A percentile compares a stretch with the other conserved stretches of the same genome.
phyloP scores from a whole-genome alignment of 106 monocot genomes.

The Allium cepa region DNA sequence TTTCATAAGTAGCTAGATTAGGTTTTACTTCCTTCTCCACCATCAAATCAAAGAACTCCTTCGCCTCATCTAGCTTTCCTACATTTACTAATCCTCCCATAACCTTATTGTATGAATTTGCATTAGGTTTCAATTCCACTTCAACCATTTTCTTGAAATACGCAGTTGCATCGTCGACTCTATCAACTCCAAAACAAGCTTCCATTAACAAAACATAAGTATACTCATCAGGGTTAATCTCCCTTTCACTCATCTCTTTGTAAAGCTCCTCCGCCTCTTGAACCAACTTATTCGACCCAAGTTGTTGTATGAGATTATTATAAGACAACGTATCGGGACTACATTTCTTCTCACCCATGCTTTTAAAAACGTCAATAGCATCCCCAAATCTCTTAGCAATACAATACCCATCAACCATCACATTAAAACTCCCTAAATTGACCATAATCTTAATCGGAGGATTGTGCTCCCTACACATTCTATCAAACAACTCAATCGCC shows the following conservation, averaged over 20 bases:
- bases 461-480: slow-evolving; percentile 67
- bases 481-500: slow-evolving; percentile 50
- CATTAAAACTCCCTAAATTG: slow-evolving; percentile 91
- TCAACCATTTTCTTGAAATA: slow-evolving; percentile 84
- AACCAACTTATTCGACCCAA: slow-evolving; percentile 46
- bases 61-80: slow-evolving; percentile 59
- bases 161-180: slow-evolving; percentile 50
- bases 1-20: slow-evolving; percentile 60
- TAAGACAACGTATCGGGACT: slow-evolving; percentile 70
- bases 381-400: slow-evolving; percentile 48
- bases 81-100: slow-evolving; percentile 54
- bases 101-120: slow-evolving; percentile 51
- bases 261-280: slow-evolving; percentile 55
- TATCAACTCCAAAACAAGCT: slow-evolving; percentile 55
- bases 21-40: slow-evolving; percentile 71
- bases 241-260: slow-evolving; percentile 64
- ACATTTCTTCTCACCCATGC: slow-evolving; percentile 70
- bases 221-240: slow-evolving; percentile 68
- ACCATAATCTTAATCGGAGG: slow-evolving; percentile 61
- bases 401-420: slow-evolving; percentile 82
- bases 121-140: slow-evolving; percentile 66
- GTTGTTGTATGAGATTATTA: slow-evolving; percentile 79
- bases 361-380: slow-evolving; percentile 53
- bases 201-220: slow-evolving; percentile 73
- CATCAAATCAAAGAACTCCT: slow-evolving; percentile 71